phyloP scores from a whole-genome alignment of 1,284 basidiomycete species.

The Ganoderma multipileum region DNA sequence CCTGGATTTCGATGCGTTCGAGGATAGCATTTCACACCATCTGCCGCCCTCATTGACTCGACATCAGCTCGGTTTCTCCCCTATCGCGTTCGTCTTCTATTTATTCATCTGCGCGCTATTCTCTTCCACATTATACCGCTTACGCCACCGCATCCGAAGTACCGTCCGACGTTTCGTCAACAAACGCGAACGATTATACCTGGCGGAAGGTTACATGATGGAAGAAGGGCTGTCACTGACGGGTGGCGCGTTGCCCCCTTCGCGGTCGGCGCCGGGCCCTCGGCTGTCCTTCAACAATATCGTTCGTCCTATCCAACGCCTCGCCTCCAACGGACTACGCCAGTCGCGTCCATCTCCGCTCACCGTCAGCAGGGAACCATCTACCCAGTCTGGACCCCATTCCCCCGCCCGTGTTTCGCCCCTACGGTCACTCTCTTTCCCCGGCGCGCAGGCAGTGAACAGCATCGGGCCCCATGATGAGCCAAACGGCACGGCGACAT shows the following conservation, averaged over 20 bases:
- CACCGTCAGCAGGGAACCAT: conserved; percentile 27
- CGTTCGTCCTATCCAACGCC: conserved; percentile 30
- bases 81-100: conserved; percentile 64
- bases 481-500: conserved; percentile 35
- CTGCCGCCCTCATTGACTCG: conserved; percentile 65
- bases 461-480: conserved; percentile 30
- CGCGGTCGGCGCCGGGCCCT: conserved; percentile 32
- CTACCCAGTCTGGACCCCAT: conserved; percentile 33
- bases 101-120: conserved; percentile 49
- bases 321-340: conserved; percentile 33
- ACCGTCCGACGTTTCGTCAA: conserved; percentile 56
- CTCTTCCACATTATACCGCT: conserved; percentile 54
- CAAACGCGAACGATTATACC: conserved; percentile 47
- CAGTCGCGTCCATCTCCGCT: conserved; percentile 33
- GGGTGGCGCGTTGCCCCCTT: conserved; percentile 32
- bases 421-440: conserved; percentile 38
- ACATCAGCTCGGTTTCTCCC: conserved; percentile 73
- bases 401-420: conserved; percentile 39
- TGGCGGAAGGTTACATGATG: conserved; percentile 55
- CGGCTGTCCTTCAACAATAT: conserved; percentile 31
- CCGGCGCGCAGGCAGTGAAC: conserved; percentile 28
- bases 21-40: conserved; percentile 67
- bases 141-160: conserved; percentile 60
- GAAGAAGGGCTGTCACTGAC: conserved; percentile 60
- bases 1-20: conserved; percentile 62